Conservation (phyloP, 441 rosid genomes). For the Corymbia calophylla region DNA sequence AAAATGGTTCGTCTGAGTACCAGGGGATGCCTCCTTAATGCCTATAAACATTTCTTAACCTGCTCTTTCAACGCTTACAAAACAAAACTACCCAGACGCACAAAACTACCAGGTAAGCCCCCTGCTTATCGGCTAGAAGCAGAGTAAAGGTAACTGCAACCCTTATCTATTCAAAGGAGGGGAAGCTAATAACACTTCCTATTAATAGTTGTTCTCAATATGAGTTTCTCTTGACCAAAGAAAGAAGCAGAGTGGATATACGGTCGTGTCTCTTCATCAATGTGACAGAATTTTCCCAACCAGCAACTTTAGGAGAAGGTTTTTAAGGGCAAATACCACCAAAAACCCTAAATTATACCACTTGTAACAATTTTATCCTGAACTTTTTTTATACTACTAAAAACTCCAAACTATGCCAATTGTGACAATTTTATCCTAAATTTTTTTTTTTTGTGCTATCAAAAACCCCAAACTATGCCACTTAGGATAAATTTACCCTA, state of each 20-base stretch:
- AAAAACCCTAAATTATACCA: too few relatives aligned
- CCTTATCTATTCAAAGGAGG: background rate
- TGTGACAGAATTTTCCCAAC: background rate
- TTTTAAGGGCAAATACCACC: too few relatives aligned
- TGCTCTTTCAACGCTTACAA: background rate
- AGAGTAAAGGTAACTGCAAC: background rate
- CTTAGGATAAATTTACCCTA: too few relatives aligned
- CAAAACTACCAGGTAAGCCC: background rate
- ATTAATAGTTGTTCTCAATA: background rate
- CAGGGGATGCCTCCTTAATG: background rate
- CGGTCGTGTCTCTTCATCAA: background rate
- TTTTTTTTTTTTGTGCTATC: too few relatives aligned
- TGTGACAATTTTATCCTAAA: too few relatives aligned
- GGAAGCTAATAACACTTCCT: background rate
- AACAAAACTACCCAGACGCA: background rate
- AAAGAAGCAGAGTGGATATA: background rate
- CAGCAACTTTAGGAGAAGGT: background rate
- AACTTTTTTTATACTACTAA: too few relatives aligned
- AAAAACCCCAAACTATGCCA: too few relatives aligned
- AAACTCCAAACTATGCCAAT: too few relatives aligned
- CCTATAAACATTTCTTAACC: background rate
- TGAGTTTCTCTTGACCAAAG: background rate
- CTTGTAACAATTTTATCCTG: too few relatives aligned
- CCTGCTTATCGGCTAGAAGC: background rate
- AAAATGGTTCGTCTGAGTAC: background rate